Conservation (phyloP, 2,329 filamentous ascomycete genomes). For the Leptosphaerulina australis region DNA sequence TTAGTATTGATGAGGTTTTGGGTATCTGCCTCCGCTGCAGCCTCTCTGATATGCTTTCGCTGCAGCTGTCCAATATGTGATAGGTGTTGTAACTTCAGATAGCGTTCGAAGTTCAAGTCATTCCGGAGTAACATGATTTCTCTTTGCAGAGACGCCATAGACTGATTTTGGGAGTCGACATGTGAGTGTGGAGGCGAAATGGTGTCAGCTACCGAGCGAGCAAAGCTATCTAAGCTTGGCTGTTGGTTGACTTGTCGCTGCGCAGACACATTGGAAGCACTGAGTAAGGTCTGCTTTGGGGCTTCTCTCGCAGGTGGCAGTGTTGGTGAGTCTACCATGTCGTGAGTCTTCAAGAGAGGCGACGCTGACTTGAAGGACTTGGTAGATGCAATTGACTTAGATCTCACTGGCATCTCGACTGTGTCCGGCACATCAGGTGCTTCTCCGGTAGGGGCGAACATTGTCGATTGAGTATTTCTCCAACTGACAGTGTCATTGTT, state of each 20-base stretch:
- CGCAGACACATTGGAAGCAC: slow-evolving; percentile 20
- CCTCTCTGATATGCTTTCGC: slow-evolving; percentile 74
- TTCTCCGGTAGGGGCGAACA: slow-evolving; percentile 44
- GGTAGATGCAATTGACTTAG: slow-evolving; percentile 37
- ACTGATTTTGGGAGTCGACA: slow-evolving; percentile 42
- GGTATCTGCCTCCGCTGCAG: slow-evolving; percentile 79
- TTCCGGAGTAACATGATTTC: slow-evolving; percentile 79
- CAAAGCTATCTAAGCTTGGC: slow-evolving; percentile 45
- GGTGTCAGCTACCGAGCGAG: slow-evolving; percentile 32
- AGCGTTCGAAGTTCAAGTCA: slow-evolving; percentile 81
- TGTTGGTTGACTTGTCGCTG: slow-evolving; percentile 27
- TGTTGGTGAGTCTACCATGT: slow-evolving; percentile 66
- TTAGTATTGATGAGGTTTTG: slow-evolving; percentile 81
- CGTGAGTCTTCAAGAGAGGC: slow-evolving; percentile 50
- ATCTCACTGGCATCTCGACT: slow-evolving; percentile 30
- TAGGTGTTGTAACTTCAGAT: slow-evolving; percentile 82
- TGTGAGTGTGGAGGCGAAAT: slow-evolving; percentile 36
- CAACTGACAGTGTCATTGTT: slow-evolving; percentile 54
- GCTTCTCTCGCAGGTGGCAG: slow-evolving; percentile 57
- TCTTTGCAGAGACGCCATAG: slow-evolving; percentile 63
- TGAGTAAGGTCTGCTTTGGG: slow-evolving; percentile 32
- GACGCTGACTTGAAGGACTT: slow-evolving; percentile 55
- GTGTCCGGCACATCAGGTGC: slow-evolving; percentile 29
- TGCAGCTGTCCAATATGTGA: slow-evolving; percentile 80
- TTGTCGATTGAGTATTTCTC: slow-evolving; percentile 61